phyloP scores from a whole-genome alignment of 1,284 basidiomycete genomes.

The Chondrostereum purpureum region DNA sequence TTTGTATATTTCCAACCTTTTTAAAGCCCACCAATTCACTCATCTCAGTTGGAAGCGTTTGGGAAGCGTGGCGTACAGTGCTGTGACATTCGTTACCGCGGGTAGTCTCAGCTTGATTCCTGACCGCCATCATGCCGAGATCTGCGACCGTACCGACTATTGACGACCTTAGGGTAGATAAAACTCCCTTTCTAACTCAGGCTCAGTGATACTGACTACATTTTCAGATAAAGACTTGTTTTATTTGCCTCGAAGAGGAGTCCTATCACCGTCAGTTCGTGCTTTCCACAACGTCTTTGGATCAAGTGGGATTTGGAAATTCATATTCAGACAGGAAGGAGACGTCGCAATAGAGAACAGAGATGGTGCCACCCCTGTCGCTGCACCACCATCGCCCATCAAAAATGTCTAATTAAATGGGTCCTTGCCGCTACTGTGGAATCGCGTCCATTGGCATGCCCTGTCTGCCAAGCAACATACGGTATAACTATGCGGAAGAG shows the following conservation, averaged over 20 bases:
- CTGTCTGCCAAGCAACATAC: no score
- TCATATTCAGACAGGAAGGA: background rate
- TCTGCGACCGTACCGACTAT: no score
- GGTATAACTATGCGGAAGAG: no score
- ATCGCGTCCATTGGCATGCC: no score
- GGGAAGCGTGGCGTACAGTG: no score
- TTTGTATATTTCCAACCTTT: no score
- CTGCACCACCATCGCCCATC: conserved; percentile 13
- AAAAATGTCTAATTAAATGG: conserved; percentile 10
- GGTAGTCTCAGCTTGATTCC: no score
- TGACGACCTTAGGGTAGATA: conserved; percentile 9
- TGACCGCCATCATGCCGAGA: no score
- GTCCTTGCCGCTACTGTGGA: background rate
- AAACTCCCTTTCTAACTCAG: background rate
- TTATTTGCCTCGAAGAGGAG: conserved; percentile 11
- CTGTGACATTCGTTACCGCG: no score
- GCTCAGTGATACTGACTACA: background rate
- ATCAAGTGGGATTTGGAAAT: background rate
- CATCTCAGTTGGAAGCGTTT: no score
- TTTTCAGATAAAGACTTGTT: conserved; percentile 8
- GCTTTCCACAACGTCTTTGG: background rate
- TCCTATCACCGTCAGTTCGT: conserved; percentile 5
- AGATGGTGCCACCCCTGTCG: conserved; percentile 13
- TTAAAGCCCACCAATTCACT: no score
- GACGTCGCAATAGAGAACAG: background rate